A percentile compares a stretch with the other conserved stretches of the same genome.
phyloP scores from a whole-genome alignment of 2,329 filamentous ascomycete genomes.

The Aspergillus pseudoglaucus region DNA sequence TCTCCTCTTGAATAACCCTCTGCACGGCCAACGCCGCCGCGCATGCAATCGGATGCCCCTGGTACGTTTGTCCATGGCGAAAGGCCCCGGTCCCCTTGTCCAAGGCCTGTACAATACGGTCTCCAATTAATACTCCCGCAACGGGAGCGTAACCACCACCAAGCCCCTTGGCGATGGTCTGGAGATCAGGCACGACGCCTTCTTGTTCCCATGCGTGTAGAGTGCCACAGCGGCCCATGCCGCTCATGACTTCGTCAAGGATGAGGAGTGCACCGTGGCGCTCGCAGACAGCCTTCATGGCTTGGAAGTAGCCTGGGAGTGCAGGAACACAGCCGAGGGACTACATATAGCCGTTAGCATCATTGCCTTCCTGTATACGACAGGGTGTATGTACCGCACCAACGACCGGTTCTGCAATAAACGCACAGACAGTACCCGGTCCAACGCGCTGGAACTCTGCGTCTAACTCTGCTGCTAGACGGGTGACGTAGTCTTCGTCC shows the following conservation, averaged over 20 bases:
- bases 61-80: slow-evolving; percentile 56
- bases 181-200: slow-evolving; percentile 52
- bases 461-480: slow-evolving; percentile 60
- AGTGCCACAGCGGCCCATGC: slow-evolving; percentile 53
- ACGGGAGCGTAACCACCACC: slow-evolving; percentile 52
- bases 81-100: slow-evolving; percentile 45
- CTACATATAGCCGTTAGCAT: slow-evolving; percentile 23
- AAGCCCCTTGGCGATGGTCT: slow-evolving; percentile 55
- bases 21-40: slow-evolving; percentile 56
- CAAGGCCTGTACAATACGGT: slow-evolving; percentile 44
- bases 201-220: slow-evolving; percentile 56
- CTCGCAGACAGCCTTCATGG: slow-evolving; percentile 62
- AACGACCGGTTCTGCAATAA: slow-evolving; percentile 67
- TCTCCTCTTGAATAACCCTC: slow-evolving; percentile 52
- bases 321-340: slow-evolving; percentile 64
- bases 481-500: slow-evolving; percentile 52
- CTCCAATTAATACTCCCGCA: slow-evolving; percentile 48
- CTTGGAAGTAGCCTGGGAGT: slow-evolving; percentile 61
- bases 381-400: slow-evolving; percentile 52
- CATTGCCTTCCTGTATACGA: background rate
- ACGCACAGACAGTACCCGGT: slow-evolving; percentile 61
- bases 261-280: slow-evolving; percentile 68
- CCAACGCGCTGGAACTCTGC: slow-evolving; percentile 59
- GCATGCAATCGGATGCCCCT: slow-evolving; percentile 52
- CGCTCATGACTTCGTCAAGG: slow-evolving; percentile 70